These are phyloP conservation scores for Cyclotella atomus DNA, from an alignment of 108 stramenopile species.

Conservation along the genomic window DNA sequence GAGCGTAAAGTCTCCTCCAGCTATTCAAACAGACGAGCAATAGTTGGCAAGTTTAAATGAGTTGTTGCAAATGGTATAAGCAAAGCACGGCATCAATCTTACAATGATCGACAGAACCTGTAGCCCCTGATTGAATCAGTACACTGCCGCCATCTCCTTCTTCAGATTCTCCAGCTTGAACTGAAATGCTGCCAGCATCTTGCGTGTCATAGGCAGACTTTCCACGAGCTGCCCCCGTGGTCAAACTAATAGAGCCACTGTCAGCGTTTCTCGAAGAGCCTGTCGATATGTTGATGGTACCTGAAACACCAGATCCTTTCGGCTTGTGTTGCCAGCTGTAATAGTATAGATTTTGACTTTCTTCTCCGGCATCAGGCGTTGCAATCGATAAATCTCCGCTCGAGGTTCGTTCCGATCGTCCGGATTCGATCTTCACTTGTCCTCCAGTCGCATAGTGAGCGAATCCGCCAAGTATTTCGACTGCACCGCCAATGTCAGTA, in stretches of 20 bases:
- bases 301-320: not conserved
- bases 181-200: constrained; percentile 4
- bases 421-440: constrained; percentile 1
- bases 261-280: not conserved
- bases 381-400: constrained; percentile 1
- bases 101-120: not conserved
- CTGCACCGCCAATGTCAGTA: not conserved
- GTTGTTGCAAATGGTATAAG: not conserved
- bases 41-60: too few species aligned
- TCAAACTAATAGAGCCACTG: not conserved
- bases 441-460: constrained; percentile 4
- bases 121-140: not conserved
- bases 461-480: constrained; percentile 18
- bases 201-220: not conserved
- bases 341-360: too few species aligned
- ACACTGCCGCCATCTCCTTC: constrained; percentile 12
- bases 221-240: constrained; percentile 6
- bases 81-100: not conserved
- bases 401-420: not conserved
- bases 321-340: too few species aligned
- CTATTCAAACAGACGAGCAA: not conserved
- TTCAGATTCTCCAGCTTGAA: not conserved
- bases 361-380: not conserved
- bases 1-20: too few species aligned
- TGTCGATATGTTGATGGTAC: not conserved